phyloP scores from a whole-genome alignment of 2,329 filamentous ascomycete species.

The Rhynchosporium secalis region DNA sequence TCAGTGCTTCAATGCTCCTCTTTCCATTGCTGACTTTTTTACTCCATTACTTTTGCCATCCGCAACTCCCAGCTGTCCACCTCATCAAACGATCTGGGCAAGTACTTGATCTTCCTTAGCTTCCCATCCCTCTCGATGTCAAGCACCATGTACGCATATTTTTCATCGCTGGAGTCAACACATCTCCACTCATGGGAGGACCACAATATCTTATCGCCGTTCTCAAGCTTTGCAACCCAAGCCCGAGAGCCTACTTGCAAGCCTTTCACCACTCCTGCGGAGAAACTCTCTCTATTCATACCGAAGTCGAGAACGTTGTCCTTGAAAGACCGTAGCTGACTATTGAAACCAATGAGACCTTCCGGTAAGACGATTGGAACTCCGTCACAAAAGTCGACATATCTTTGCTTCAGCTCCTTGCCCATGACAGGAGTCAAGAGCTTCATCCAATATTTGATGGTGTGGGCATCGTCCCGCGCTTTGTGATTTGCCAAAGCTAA shows the following conservation, averaged over 20 bases:
- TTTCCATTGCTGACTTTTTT: not conserved
- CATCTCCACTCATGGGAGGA: constrained; percentile 30
- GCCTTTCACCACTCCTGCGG: constrained; percentile 23
- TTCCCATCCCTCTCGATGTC: constrained; percentile 23
- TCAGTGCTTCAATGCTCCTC: too few species aligned
- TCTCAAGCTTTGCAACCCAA: constrained; percentile 29
- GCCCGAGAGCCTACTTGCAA: constrained; percentile 31
- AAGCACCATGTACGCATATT: constrained; percentile 22
- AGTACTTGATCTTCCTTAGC: constrained; percentile 24
- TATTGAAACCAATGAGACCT: constrained; percentile 26
- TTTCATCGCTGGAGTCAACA: constrained; percentile 27
- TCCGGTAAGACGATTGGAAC: constrained; percentile 22
- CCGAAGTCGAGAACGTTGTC: constrained; percentile 34
- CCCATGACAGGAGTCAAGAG: constrained; percentile 26
- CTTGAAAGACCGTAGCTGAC: constrained; percentile 25
- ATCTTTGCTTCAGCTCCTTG: constrained; percentile 17
- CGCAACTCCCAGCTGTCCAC: constrained; percentile 33
- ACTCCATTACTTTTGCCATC: constrained; percentile 16
- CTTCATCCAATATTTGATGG: constrained; percentile 25
- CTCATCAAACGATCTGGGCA: constrained; percentile 29
- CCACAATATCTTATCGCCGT: constrained; percentile 30
- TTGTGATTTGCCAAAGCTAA: constrained; percentile 21
- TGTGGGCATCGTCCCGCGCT: constrained; percentile 18
- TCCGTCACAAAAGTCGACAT: constrained; percentile 19
- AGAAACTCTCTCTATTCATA: constrained; percentile 30